Evolutionary conservation across 768 basidiomycete genomes (phyloP), one percentile per base, ranked within the genome.

Genomic region (Tylopilus plumbeoviolaceoides): DNA sequence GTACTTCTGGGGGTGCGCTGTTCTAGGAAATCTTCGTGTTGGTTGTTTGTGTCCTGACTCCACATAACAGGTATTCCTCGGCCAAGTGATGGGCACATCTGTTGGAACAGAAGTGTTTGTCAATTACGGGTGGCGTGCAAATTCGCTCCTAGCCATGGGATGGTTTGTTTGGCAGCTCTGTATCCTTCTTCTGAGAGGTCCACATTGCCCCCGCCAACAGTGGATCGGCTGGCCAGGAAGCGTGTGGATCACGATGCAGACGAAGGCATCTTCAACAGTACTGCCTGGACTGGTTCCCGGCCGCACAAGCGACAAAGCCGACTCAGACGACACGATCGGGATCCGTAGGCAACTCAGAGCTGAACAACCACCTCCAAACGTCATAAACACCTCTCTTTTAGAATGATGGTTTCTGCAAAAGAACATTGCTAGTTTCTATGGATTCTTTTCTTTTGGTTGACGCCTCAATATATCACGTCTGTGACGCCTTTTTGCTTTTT

Each of bases 61-160:
- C 39, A 20, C 31, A 27, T 43, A 23, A 59, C 85, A 33, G 35
- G 7, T 36, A 17, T 89, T 89, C 65, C 75, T 87, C 27, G 89
- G 89, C 0, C 89, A 91, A 71, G 84, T 90, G 7, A 83, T 85
- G 69, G 89, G 89, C 23, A 89, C 88, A 1, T 75, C 87, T 0
- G 83, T 33, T 33, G 33, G 33, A 15, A 33, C 33, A 33, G 14
- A 33, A 15, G 12, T 33, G 5, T 93, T 89, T 67, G 75, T 85
- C 30, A 55, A 71, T 9, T 72, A 78, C 56, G 89, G 89, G 17
- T 90, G 87, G 85, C 73, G 80, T 30, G 73, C 83, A 0, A 76
- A 76, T 0, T 83, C 85, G 0, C 74, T 73, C 18, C 70, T 88
- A 10, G 77, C 75, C 17, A 65, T 90, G 51, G 87, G 75, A 0